Percentiles rank a stretch among this genome's conserved stretches.
These are phyloP conservation scores for Sporisorium graminicola DNA, from an alignment of 1,284 basidiomycete species.

Conservation along the genomic window DNA sequence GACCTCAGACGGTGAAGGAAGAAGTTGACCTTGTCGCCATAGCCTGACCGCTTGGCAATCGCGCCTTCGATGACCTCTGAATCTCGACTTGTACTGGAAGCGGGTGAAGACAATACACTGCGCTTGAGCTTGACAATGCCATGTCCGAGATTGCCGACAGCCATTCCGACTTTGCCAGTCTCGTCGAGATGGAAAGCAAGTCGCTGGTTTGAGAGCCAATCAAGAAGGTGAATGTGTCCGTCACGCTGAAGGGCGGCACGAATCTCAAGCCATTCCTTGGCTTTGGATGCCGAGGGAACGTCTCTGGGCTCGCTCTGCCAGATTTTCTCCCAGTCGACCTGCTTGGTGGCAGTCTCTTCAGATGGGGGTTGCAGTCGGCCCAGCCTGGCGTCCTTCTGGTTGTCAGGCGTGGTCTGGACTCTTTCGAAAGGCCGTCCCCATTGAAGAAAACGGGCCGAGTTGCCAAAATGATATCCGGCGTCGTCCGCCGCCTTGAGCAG, in stretches of 20 bases:
- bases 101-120: background rate
- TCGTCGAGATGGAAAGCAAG: background rate
- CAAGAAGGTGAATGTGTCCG: background rate
- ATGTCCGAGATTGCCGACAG: background rate
- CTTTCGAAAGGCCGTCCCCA: background rate
- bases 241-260: background rate
- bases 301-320: background rate
- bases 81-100: background rate
- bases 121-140: background rate
- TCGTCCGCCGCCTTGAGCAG: background rate
- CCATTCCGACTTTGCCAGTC: background rate
- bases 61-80: background rate
- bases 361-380: too few relatives aligned
- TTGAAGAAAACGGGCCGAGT: background rate
- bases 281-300: background rate
- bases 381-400: too few relatives aligned
- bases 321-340: background rate
- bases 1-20: background rate
- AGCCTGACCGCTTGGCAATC: background rate
- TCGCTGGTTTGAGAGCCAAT: background rate
- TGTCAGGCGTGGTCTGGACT: too few relatives aligned
- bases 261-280: background rate
- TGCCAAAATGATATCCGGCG: background rate
- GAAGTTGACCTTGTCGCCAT: background rate
- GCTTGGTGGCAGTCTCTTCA: background rate